phyloP scores from a whole-genome alignment of 2,329 filamentous ascomycete species.

The Bimuria novae-zelandiae region DNA sequence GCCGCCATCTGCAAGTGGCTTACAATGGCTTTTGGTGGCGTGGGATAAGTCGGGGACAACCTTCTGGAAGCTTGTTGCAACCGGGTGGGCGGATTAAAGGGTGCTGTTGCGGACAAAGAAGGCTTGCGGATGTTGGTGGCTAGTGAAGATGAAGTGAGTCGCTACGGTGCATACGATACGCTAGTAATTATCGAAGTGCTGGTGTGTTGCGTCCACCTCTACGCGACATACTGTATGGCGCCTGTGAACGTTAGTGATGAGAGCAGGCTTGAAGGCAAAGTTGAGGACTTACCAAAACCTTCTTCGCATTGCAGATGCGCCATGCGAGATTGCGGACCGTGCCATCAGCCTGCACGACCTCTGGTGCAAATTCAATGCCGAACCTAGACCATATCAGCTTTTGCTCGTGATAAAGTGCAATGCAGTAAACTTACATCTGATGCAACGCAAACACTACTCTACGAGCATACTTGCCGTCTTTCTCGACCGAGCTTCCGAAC shows the following conservation, averaged over 20 bases:
- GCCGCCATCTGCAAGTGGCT: not conserved
- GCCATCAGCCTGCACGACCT: constrained; percentile 89
- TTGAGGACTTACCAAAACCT: constrained; percentile 74
- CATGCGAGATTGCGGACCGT: constrained; percentile 89
- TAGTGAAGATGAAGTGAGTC: not conserved
- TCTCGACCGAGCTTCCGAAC: constrained; percentile 83
- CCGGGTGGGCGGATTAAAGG: not conserved
- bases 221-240: constrained; percentile 5
- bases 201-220: constrained; percentile 3
- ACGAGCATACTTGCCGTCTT: constrained; percentile 86
- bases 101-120: too few species aligned
- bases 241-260: not conserved
- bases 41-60: not conserved
- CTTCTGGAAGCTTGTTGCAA: not conserved
- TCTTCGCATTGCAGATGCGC: constrained; percentile 94
- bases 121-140: not conserved
- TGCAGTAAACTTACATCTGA: constrained; percentile 71
- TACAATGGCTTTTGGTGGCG: not conserved
- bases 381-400: constrained; percentile 56
- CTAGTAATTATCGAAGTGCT: not conserved
- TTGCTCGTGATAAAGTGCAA: not conserved
- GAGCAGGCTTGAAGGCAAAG: not conserved
- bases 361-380: constrained; percentile 90
- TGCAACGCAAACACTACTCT: constrained; percentile 92
- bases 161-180: not conserved